Evolutionary conservation across 140 eudicot genomes (phyloP).

Genomic region (Artemisia princeps): DNA sequence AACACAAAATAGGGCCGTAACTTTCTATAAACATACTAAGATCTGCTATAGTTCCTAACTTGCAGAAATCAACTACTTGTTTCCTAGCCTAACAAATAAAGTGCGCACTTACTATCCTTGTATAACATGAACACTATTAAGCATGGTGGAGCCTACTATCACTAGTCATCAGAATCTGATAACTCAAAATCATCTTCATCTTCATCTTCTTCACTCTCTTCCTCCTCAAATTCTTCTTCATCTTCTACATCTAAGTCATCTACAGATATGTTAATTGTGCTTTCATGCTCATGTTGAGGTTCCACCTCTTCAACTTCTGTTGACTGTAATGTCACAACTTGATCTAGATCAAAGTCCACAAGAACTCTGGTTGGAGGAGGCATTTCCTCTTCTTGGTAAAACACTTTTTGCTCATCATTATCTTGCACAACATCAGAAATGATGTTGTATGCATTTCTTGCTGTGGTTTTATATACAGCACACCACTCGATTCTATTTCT

Average conservation of each 20-base stretch:
- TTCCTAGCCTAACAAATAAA: not conserved
- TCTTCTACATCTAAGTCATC: not conserved
- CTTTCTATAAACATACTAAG: no score
- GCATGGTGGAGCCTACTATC: not conserved
- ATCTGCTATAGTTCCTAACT: no score
- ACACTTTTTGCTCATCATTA: no score
- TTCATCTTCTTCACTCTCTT: not conserved
- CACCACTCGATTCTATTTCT: slow-evolving; percentile 6
- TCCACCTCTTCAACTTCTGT: not conserved
- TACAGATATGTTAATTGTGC: not conserved
- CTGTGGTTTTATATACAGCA: not conserved
- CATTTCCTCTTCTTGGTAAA: no score
- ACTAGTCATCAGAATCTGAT: not conserved
- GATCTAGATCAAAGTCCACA: not conserved
- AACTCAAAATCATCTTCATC: not conserved
- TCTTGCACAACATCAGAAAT: no score
- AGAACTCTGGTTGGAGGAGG: no score
- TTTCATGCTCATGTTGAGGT: not conserved
- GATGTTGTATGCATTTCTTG: no score
- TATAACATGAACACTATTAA: not conserved
- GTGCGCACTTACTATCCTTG: not conserved
- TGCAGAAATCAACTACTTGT: no score
- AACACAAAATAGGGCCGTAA: no score
- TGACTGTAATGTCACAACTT: not conserved
- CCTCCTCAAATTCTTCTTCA: not conserved